Percentiles rank a stretch among this genome's conserved stretches.
Evolutionary conservation across 2,329 filamentous ascomycete genomes (phyloP).

Genomic region (Fusarium continuum): DNA sequence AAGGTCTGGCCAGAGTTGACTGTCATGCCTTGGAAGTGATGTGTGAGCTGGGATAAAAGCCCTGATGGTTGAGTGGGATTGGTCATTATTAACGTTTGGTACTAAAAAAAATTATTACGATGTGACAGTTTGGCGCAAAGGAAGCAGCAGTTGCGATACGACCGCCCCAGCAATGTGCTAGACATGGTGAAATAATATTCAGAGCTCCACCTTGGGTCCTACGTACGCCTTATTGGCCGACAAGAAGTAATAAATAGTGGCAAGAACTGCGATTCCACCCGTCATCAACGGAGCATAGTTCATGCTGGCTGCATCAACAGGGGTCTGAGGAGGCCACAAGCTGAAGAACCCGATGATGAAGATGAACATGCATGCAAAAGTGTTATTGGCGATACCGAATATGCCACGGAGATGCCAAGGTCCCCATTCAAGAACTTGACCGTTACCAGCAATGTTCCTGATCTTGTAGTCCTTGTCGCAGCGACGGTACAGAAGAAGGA

Average conservation of each 20-base stretch:
- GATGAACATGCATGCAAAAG: slow-evolving; percentile 61
- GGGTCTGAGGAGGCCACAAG: slow-evolving; percentile 55
- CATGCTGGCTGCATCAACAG: slow-evolving; percentile 46
- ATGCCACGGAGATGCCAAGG: slow-evolving; percentile 62
- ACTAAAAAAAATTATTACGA: background rate
- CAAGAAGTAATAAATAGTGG: slow-evolving; percentile 56
- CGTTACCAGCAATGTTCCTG: slow-evolving; percentile 21
- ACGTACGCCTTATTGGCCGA: slow-evolving; percentile 53
- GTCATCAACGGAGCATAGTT: slow-evolving; percentile 59
- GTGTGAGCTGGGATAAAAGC: too few relatives aligned
- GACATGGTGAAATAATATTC: too few relatives aligned
- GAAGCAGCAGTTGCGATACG: background rate
- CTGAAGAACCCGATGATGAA: slow-evolving; percentile 64
- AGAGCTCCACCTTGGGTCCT: slow-evolving; percentile 51
- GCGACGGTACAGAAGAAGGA: slow-evolving; percentile 38
- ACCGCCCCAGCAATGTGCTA: too few relatives aligned
- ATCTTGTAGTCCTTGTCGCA: slow-evolving; percentile 37
- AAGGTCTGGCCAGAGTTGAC: slow-evolving; percentile 44
- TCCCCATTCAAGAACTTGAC: slow-evolving; percentile 54
- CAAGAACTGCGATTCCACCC: slow-evolving; percentile 52
- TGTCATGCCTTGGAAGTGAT: slow-evolving; percentile 40
- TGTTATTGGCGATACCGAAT: slow-evolving; percentile 62
- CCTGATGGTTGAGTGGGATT: too few relatives aligned
- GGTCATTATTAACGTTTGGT: background rate
- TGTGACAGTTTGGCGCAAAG: background rate